phyloP scores from a whole-genome alignment of 495 filamentous ascomycete genomes.

The Pyrenula aspistea region DNA sequence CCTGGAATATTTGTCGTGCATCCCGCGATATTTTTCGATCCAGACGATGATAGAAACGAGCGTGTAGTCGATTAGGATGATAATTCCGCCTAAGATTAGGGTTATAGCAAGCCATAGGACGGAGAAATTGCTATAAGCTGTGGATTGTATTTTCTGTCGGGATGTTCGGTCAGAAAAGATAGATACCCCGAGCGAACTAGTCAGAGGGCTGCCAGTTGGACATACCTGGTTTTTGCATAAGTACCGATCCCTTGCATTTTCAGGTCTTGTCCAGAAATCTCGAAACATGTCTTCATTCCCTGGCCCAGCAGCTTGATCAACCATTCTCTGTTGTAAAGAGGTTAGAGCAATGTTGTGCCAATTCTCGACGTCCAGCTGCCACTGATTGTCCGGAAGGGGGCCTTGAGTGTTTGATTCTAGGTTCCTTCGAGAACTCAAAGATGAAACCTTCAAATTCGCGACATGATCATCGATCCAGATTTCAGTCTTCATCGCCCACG shows the following conservation, averaged over 20 bases:
- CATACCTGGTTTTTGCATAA: neutral
- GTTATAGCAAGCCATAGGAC: slow-evolving; percentile 8
- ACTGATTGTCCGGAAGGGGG: slow-evolving; percentile 13
- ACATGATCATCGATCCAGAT: neutral
- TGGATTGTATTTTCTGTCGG: slow-evolving; percentile 7
- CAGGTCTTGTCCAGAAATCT: neutral
- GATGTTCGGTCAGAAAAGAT: neutral
- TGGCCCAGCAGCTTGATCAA: slow-evolving; percentile 6
- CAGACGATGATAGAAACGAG: neutral
- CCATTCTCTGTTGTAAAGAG: slow-evolving; percentile 2
- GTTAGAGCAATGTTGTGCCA: slow-evolving; percentile 7
- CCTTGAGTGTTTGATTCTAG: slow-evolving; percentile 6
- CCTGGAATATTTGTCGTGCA: neutral
- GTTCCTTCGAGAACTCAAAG: neutral
- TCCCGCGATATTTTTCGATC: neutral
- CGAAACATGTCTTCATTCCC: neutral
- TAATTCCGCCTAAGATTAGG: slow-evolving; percentile 1
- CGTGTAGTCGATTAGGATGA: neutral
- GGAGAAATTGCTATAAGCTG: slow-evolving; percentile 6
- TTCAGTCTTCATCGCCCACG: neutral
- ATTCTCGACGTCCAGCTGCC: slow-evolving; percentile 15
- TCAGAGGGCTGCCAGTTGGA: neutral
- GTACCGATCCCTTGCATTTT: neutral
- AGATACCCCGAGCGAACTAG: neutral
- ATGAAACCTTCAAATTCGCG: neutral